Conservation (phyloP, 1,284 basidiomycete species). For the Microbotryum intermedium region DNA sequence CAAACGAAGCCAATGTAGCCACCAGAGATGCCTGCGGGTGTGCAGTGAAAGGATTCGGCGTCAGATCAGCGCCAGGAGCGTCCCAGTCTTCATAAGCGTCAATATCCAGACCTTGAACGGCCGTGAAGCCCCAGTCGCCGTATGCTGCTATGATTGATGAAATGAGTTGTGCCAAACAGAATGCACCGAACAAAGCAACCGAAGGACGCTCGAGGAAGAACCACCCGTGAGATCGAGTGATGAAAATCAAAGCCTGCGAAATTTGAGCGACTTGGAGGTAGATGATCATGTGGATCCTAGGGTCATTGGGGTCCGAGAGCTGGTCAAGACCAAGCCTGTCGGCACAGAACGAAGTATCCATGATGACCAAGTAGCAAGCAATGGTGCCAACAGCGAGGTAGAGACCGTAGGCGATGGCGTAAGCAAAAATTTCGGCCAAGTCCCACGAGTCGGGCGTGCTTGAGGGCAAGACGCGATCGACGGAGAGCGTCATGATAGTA, state of each 20-base stretch:
- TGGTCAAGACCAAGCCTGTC: conserved; percentile 66
- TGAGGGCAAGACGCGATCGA: conserved; percentile 86
- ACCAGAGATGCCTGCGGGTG: conserved; percentile 54
- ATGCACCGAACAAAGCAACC: conserved; percentile 75
- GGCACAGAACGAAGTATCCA: conserved; percentile 84
- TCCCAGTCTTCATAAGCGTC: background rate
- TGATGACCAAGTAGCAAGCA: conserved; percentile 68
- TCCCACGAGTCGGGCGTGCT: conserved; percentile 86
- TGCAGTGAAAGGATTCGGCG: background rate
- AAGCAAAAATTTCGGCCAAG: conserved; percentile 89
- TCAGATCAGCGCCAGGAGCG: too few relatives aligned
- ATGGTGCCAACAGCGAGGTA: conserved; percentile 85
- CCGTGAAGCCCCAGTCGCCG: conserved; percentile 76
- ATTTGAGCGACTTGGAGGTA: conserved; percentile 80
- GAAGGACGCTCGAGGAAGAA: conserved; percentile 98
- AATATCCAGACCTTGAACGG: conserved; percentile 45
- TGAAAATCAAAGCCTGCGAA: conserved; percentile 68
- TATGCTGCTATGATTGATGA: conserved; percentile 92
- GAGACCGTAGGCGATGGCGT: conserved; percentile 87
- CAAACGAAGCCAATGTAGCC: conserved; percentile 76
- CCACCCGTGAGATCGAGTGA: conserved; percentile 67
- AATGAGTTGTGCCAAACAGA: conserved; percentile 84
- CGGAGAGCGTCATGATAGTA: conserved; percentile 97
- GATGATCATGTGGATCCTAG: conserved; percentile 45
- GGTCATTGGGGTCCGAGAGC: conserved; percentile 42